Base-by-base conservation (phyloP, 2,329 filamentous ascomycete species). In the Grosmannia serpens region DNA sequence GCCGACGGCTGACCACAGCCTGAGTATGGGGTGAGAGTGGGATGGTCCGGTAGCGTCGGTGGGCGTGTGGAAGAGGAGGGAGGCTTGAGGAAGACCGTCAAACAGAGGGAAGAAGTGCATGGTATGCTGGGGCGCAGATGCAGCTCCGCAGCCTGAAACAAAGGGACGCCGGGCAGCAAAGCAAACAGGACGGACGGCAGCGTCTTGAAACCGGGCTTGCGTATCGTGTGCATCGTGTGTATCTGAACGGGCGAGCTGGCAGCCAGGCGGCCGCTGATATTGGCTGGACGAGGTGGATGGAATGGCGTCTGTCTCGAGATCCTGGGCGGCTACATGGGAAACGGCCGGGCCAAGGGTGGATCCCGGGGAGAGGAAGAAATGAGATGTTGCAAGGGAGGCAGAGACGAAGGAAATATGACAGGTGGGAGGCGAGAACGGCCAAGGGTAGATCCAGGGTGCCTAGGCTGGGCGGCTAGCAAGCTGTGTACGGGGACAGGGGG, bases 191-290 rank as follows among this genome's bases (percentile, higher is more conserved):
- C 58, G 24, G 31, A 55, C 41, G 24, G 33, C 11, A 62, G 63
- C 67, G 69, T 68, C 69, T 73, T 81, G 78, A 82, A 82, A 82
- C 78, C 67, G 63, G 65, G 68, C 68, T 69, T 62, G 70, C 74
- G 78, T 81, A 70, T 81, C 77, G 53, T 11, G 41, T 55, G 53
- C 41, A 46, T 81, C 77, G 53, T 20, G 24, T 55, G 53, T 55
- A 47, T 81, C 77, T 74, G 70, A 76, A 75, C 64, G 65, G 67
- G 66, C 69, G 68, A 70, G 72, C 70, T 65, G 69, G 65, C 64
- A 62, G 66, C 62, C 63, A 69, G 74, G 64, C 69, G 71, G 70
- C 70, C 68, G 68, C 71, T 71, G 73, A 77, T 74, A 81, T 80
- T 82, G 79, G 79, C 73, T 74, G 68, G 66, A 64, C 63, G 64